Evolutionary conservation across 495 filamentous ascomycete genomes (phyloP), one percentile per base, ranked within the genome.

Genomic region (Tricharina praecox): DNA sequence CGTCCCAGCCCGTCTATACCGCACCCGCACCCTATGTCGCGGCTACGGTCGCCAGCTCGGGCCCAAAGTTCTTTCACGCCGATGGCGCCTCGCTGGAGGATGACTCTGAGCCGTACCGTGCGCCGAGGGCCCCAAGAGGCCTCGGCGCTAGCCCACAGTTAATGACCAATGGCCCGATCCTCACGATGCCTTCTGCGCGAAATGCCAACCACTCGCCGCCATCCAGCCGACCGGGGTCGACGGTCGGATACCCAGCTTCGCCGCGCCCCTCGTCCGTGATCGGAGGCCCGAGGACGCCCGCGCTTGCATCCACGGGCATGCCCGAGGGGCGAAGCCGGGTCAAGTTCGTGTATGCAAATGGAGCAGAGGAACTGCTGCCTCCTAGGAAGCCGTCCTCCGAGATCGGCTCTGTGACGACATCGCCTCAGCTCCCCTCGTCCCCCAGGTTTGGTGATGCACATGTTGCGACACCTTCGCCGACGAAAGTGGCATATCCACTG

Each of bases 271-370:
- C 23, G 15, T 51, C 40, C 28, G 49, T 34, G n/a, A 34, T 32
- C 13, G 25, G 25, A 21, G 39, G 23, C 15, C 56, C 58, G 7
- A 33, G 37, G n/a, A 23, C 47, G 16, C 54, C 56, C 3, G 44
- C 55, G 13, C 46, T 45, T n/a, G 39, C 55, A 26, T 37, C 52
- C 8, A 48, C 48, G 8, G 19, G 38, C 15, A 51, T 45, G 16
- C 45, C 53, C 2, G 49, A 54, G 33, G 36, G 45, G 15, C 47
- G 53, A 13, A 50, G 42, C 18, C 53, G 53, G 48, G 58, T 61
- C 25, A 58, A 54, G 48, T 61, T 61, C 37, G 53, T 61, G 18
- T 61, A 61, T 52, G 58, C 58, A 28, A 61, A 61, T 40, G 58
- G 58, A 34, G 45, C 53, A 4, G 58, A 61, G 45, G 58, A 61